Conservation (phyloP, 352 stramenopile genomes). For the Pythium phragmiticola region DNA sequence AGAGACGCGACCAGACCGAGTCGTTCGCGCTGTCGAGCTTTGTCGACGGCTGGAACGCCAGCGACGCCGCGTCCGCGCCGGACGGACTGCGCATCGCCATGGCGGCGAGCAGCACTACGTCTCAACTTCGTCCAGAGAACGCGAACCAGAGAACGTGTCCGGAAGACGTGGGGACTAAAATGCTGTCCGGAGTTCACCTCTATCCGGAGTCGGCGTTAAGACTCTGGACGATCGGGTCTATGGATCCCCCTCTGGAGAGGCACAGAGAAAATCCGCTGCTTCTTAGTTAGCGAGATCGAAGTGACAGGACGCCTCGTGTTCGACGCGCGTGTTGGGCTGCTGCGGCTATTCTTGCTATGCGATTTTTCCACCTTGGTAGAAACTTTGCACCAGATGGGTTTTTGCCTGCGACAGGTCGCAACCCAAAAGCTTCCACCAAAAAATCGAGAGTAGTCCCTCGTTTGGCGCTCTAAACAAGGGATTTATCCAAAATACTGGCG, state of each 20-base stretch:
- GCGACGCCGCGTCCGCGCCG: slow-evolving; percentile 1
- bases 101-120: neutral
- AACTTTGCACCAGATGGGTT: too few species aligned
- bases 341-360: slow-evolving; percentile 1
- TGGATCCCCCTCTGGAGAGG: neutral
- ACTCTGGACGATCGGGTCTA: neutral
- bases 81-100: slow-evolving; percentile 5
- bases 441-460: slow-evolving; percentile 10
- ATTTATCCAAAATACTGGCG: slow-evolving; percentile 1
- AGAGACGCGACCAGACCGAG: slow-evolving; percentile 52
- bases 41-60: slow-evolving; percentile 21
- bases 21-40: slow-evolving; percentile 8
- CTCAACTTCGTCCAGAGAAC: neutral
- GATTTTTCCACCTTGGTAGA: too few species aligned
- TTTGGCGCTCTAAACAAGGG: neutral
- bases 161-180: neutral
- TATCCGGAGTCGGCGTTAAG: neutral
- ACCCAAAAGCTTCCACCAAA: slow-evolving; percentile 1
- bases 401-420: slow-evolving; percentile 1
- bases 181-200: neutral
- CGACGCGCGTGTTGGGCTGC: too few species aligned
- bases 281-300: too few species aligned
- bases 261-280: too few species aligned
- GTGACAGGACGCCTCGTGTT: too few species aligned
- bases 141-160: neutral